Evolutionary conservation across 306 rosid genomes (phyloP).

Genomic region (Trifolium pratense): DNA sequence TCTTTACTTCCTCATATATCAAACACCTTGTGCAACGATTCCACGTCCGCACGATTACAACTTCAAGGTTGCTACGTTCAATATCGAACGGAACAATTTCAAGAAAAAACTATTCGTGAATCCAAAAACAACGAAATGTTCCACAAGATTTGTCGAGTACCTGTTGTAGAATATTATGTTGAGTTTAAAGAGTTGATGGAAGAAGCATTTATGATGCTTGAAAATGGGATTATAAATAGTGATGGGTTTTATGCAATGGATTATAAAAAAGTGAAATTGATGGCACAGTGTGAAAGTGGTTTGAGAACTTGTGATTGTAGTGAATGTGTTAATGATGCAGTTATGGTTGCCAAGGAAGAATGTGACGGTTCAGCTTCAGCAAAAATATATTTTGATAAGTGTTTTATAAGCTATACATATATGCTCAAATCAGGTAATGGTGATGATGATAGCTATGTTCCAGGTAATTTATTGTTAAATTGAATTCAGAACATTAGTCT

Average conservation of each 20-base stretch:
- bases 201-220: conserved; percentile 54
- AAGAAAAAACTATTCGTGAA: background rate
- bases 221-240: conserved; percentile 45
- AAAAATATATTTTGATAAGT: conserved; percentile 60
- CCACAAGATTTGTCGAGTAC: conserved; percentile 58
- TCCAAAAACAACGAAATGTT: conserved; percentile 13
- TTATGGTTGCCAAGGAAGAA: conserved; percentile 50
- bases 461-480: conserved; percentile 42
- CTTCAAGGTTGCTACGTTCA: conserved; percentile 64
- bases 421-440: conserved; percentile 29
- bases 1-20: conserved; percentile 45
- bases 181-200: conserved; percentile 48
- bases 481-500: background rate
- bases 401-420: conserved; percentile 57
- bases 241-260: conserved; percentile 46
- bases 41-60: conserved; percentile 64
- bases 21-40: conserved; percentile 49
- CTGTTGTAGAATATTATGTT: background rate
- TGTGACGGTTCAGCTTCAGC: conserved; percentile 58
- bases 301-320: conserved; percentile 61
- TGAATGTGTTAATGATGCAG: conserved; percentile 62
- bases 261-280: conserved; percentile 50
- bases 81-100: conserved; percentile 44
- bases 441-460: background rate
- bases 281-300: conserved; percentile 72